These are phyloP conservation scores for Beta lomatogona DNA, from an alignment of 179 eudicot species.

Conservation along the genomic window DNA sequence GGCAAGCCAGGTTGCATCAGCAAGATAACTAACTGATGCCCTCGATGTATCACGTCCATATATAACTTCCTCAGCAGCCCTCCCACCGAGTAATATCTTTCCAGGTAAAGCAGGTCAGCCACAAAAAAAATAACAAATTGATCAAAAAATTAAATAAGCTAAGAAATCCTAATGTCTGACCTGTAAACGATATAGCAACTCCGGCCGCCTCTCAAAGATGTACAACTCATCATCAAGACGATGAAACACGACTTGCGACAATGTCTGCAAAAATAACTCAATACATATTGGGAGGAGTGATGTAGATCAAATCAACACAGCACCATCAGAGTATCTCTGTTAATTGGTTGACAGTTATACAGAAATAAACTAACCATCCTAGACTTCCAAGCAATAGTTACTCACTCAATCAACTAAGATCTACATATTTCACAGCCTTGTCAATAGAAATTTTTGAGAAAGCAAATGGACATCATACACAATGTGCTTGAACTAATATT, in stretches of 20 bases:
- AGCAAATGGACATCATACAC: not conserved
- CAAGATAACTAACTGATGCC: slow-evolving; percentile 90
- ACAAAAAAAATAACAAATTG: slow-evolving; percentile 14
- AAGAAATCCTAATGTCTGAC: slow-evolving; percentile 38
- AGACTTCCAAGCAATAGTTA: not conserved
- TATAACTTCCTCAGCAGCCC: slow-evolving; percentile 96
- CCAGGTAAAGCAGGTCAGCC: slow-evolving; percentile 9
- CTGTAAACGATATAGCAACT: slow-evolving; percentile 93
- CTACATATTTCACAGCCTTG: not conserved
- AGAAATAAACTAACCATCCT: not conserved
- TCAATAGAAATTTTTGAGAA: not conserved
- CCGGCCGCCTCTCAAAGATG: slow-evolving; percentile 80
- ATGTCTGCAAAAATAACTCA: slow-evolving; percentile 51
- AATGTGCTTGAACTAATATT: not conserved
- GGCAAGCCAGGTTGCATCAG: slow-evolving; percentile 99
- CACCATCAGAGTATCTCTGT: not conserved
- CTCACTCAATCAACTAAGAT: not conserved
- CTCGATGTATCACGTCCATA: slow-evolving; percentile 83
- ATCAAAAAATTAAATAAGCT: not conserved
- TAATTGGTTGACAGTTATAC: not conserved
- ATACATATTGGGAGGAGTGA: not conserved
- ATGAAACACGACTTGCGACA: slow-evolving; percentile 81
- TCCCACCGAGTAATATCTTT: slow-evolving; percentile 88
- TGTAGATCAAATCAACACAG: not conserved
- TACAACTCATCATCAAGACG: slow-evolving; percentile 86